A percentile compares a stretch with the other conserved stretches of the same genome.
Conservation (phyloP, 139 green algal species). For the Micractinium conductrix region DNA sequence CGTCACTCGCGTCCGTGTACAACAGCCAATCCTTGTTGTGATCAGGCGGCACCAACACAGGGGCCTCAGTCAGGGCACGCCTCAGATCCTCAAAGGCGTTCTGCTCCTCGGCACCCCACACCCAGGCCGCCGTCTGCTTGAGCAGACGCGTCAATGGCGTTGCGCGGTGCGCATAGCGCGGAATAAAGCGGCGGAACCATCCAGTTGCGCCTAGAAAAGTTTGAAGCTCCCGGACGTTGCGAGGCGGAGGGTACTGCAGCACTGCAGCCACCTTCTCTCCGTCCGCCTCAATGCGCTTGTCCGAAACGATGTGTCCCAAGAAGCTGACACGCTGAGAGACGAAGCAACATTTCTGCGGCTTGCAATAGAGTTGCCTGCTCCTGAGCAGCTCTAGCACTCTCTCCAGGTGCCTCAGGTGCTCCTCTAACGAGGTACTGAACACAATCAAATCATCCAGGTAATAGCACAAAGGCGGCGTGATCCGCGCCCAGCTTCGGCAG, state of each 20-base stretch:
- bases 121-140: not conserved
- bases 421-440: conserved; percentile 37
- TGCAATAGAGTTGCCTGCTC: conserved; percentile 40
- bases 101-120: not conserved
- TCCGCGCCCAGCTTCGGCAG: conserved; percentile 39
- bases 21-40: not conserved
- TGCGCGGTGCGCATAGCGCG: conserved; percentile 41
- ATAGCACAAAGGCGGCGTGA: conserved; percentile 51
- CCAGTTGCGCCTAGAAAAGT: conserved; percentile 64
- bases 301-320: conserved; percentile 40
- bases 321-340: too few relatives aligned
- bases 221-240: conserved; percentile 34
- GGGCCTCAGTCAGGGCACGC: not conserved
- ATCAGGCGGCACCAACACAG: not conserved
- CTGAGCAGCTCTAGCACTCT: conserved; percentile 52
- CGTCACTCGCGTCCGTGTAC: conserved; percentile 44
- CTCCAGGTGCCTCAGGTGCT: conserved; percentile 55
- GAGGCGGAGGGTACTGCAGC: conserved; percentile 45
- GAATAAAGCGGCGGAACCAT: conserved; percentile 63
- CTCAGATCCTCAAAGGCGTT: conserved; percentile 31
- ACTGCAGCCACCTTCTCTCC: conserved; percentile 54
- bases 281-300: conserved; percentile 37
- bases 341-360: conserved; percentile 30
- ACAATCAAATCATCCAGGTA: conserved; percentile 72
- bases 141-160: conserved; percentile 28